Evolutionary conservation across 805 yeast genomes (phyloP).

Genomic region (Wickerhamomyces strasburgensis): DNA sequence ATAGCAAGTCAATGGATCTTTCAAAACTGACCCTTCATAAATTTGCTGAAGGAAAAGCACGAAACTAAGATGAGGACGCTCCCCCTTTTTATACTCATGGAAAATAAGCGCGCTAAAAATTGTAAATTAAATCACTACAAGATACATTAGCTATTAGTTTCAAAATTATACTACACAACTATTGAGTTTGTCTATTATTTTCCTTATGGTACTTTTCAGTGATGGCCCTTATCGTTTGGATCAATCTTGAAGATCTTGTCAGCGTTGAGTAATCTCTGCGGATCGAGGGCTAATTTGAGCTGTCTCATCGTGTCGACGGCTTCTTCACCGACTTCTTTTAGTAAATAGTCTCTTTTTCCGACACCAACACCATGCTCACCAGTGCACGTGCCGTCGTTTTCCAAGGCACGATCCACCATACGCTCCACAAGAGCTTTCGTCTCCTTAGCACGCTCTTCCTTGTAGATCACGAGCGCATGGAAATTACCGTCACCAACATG

Average conservation of each 20-base stretch:
- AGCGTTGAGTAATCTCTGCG: conserved; percentile 67
- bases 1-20: too few relatives aligned
- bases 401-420: conserved; percentile 63
- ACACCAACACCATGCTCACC: conserved; percentile 88
- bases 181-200: too few relatives aligned
- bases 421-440: conserved; percentile 49
- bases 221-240: conserved; percentile 36
- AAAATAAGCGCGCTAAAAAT: too few relatives aligned
- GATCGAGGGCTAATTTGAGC: conserved; percentile 68
- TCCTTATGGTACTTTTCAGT: conserved; percentile 1
- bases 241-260: conserved; percentile 74
- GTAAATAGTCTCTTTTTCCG: conserved; percentile 61
- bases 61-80: too few relatives aligned
- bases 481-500: conserved; percentile 86
- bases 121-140: too few relatives aligned
- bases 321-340: conserved; percentile 60
- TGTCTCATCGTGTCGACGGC: conserved; percentile 71
- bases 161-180: too few relatives aligned
- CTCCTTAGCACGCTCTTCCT: conserved; percentile 40
- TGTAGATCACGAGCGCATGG: conserved; percentile 62
- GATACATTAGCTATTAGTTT: too few relatives aligned
- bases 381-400: conserved; percentile 75
- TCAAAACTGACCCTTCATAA: too few relatives aligned
- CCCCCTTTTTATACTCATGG: too few relatives aligned
- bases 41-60: too few relatives aligned